Evolutionary conservation across 495 filamentous ascomycete species (phyloP).

Genomic region (Letharia columbiana): DNA sequence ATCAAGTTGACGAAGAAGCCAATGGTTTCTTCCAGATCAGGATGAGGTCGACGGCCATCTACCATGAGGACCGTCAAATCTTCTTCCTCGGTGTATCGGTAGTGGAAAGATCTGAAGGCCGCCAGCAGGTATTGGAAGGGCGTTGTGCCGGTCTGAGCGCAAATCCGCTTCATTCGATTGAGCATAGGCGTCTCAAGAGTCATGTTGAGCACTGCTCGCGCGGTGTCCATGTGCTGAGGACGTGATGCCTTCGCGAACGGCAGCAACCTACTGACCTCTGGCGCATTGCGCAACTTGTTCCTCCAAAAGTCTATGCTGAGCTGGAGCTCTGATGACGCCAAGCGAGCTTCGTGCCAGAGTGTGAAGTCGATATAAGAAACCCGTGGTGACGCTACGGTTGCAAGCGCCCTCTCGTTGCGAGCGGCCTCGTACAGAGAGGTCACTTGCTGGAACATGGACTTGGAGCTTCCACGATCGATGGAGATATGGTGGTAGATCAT

Average conservation of each 20-base stretch:
- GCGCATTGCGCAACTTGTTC: slow-evolving; percentile 21
- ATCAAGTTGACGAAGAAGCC: slow-evolving; percentile 41
- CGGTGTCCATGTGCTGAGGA: slow-evolving; percentile 14
- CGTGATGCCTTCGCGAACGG: slow-evolving; percentile 19
- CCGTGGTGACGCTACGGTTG: slow-evolving; percentile 17
- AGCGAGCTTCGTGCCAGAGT: slow-evolving; percentile 26
- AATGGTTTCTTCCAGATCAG: slow-evolving; percentile 26
- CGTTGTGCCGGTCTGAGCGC: slow-evolving; percentile 24
- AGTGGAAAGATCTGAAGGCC: slow-evolving; percentile 29
- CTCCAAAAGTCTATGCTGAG: slow-evolving; percentile 26
- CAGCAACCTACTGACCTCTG: slow-evolving; percentile 16
- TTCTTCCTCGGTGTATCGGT: slow-evolving; percentile 26
- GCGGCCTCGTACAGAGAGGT: slow-evolving; percentile 26
- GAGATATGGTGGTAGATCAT: slow-evolving; percentile 29
- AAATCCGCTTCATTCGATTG: slow-evolving; percentile 26
- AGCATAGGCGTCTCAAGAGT: slow-evolving; percentile 19
- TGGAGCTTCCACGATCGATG: slow-evolving; percentile 27
- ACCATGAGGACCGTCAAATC: slow-evolving; percentile 32
- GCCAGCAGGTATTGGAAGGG: slow-evolving; percentile 36
- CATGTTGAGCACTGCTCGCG: slow-evolving; percentile 12
- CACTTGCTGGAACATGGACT: slow-evolving; percentile 25
- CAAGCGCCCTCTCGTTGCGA: slow-evolving; percentile 16
- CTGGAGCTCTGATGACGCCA: slow-evolving; percentile 18
- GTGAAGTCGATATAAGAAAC: slow-evolving; percentile 28
- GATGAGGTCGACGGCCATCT: slow-evolving; percentile 33